Evolutionary conservation across 139 green algal genomes (phyloP), one percentile per base, ranked within the genome.

Genomic region (Klebsormidium nitens): DNA sequence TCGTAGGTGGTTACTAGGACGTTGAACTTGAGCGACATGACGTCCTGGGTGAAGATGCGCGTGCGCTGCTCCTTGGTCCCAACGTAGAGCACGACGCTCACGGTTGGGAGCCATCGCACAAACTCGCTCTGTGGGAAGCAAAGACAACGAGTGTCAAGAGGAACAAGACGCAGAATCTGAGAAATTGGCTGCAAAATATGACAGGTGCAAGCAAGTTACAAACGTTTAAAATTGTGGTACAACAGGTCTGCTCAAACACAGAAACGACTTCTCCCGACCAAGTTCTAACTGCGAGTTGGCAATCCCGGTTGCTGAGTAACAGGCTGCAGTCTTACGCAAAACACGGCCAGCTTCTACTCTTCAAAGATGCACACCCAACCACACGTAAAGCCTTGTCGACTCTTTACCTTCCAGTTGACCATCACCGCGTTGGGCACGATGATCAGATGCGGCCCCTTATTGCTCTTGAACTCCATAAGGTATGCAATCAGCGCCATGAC

Each of bases 1-100:
- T 99, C 94, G 78, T 96, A 98, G 5, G 91, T 97, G 44, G 94
- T 98, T 2, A 98, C 88, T 66, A 98, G 81, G 50, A 99, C 86
- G 80, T 99, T 96, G 85, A 98, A 96, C 75, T 91, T 83, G 71
- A 81, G 38, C 32, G 75, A 29, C 2, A 38, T 35, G 3, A 83
- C 72, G 36, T 83, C 64, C 49, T 75, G 63, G 58, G 26, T 36
- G 37, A 63, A 77, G 36, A 76, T 11, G 34, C 59, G 38, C 32
- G 68, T 60, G 44, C 79, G 68, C 59, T 82, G 57, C 57, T 84
- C 77, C 29, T 61, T 58, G 35, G 62, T 74, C 32, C 86, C 87
- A 6, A 89, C 84, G 76, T 93, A 95, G 69, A 86, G 89, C 28
- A 93, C 79, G 57, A 69, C 83, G 17, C 59, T 83, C 34, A 89